Evolutionary conservation across 202 grass and related monocot species (phyloP), one percentile per base, ranked within the genome.

Genomic region (Alloteropsis angusta): DNA sequence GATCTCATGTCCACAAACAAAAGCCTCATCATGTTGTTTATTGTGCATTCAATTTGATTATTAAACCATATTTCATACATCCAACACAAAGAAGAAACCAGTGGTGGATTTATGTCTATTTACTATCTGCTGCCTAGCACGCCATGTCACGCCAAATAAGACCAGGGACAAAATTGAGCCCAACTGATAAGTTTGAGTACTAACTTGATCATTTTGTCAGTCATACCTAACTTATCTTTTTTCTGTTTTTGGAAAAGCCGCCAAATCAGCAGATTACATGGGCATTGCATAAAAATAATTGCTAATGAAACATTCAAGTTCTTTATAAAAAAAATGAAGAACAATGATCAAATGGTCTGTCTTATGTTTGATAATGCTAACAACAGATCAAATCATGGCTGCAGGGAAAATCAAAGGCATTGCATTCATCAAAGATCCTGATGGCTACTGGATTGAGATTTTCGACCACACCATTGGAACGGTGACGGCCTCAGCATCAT

Each of bases 391-490:
- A 25, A 22, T 49, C 10, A 60, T 76, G 30, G 23, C 10, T 81
- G 74, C 80, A 98, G 95, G 89, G 7, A 90, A 92, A 92, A 92
- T 94, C 83, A 98, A 92, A 87, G 95, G 91, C 37, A 92, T 98
- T 21, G 89, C 94, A 7, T 97, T 94, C 56, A 94, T 97, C 69
- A 97, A 97, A 84, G 91, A 98, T 58, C 95, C 95, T 34, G 95
- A 98, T 72, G 95, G 95, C 17, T 98, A 98, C 75, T 98, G 95
- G 89, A 94, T 98, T 25, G 95, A 98, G 67, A 98, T 92, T 78
- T 98, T 98, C 60, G 95, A 98, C 81, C 77, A 70, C 52, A 92
- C 16, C 75, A 94, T 94, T 47, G 89, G 87, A 28, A 36, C 19
- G 4, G 75, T 90, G 70, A 49, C 91, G 78, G 9, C 67, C 35